Conservation (phyloP, 768 basidiomycete species). For the Termitomyces sp. region DNA sequence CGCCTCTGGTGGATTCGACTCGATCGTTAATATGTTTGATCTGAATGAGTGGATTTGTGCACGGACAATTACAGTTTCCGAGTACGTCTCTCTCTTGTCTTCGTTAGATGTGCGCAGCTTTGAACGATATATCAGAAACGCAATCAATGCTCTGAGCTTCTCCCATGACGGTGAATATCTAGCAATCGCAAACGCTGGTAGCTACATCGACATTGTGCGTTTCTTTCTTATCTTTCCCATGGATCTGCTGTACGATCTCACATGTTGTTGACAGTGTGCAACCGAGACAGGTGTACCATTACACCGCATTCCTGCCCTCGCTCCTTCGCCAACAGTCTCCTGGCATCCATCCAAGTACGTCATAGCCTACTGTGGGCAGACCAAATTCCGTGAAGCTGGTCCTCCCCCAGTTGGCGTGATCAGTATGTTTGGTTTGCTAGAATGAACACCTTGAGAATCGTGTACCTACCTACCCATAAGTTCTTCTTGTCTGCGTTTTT, state of each 20-base stretch:
- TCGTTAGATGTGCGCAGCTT: not conserved
- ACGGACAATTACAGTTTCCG: conserved; percentile 72
- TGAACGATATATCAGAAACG: conserved; percentile 39
- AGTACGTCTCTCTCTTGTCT: conserved; percentile 43
- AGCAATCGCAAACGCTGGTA: conserved; percentile 66
- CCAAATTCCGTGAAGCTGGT: conserved; percentile 56
- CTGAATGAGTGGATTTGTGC: conserved; percentile 75
- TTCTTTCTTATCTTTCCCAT: not conserved
- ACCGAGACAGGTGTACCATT: conserved; percentile 71
- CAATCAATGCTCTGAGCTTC: conserved; percentile 71
- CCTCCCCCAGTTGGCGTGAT: conserved; percentile 63
- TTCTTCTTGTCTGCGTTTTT: not conserved
- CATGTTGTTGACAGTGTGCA: conserved; percentile 47
- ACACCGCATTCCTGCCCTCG: conserved; percentile 71
- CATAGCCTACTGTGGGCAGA: conserved; percentile 81
- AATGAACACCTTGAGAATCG: conserved; percentile 16
- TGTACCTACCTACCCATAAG: not conserved
- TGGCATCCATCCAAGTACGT: conserved; percentile 83
- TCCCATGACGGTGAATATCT: conserved; percentile 81
- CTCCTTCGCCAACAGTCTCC: conserved; percentile 66
- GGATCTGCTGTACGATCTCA: not conserved
- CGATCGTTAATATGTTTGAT: conserved; percentile 80
- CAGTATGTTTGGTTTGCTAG: conserved; percentile 61
- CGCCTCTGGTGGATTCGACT: conserved; percentile 76
- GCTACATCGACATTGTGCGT: conserved; percentile 74